Conservation (phyloP, 805 yeast species). For the Saccharomycopsis lassenensis region DNA sequence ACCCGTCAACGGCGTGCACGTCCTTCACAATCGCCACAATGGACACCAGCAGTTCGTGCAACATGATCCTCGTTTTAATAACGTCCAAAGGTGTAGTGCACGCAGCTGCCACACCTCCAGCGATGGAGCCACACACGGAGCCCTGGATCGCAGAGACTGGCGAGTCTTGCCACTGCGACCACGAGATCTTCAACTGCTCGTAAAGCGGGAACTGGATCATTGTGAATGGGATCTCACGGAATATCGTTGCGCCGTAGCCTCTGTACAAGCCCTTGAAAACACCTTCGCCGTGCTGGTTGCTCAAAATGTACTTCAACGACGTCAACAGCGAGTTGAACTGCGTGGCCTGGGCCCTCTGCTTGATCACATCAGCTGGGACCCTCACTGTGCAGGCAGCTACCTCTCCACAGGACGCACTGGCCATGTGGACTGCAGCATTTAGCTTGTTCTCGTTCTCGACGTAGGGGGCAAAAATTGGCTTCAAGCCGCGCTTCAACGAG, state of each 20-base stretch:
- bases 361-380: slow-evolving; percentile 94
- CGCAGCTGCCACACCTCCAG: slow-evolving; percentile 80
- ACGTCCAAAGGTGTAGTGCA: slow-evolving; percentile 74
- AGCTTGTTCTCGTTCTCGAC: slow-evolving; percentile 19
- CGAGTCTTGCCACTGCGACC: slow-evolving; percentile 31
- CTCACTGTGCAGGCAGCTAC: slow-evolving; percentile 86
- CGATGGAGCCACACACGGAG: slow-evolving; percentile 75
- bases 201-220: slow-evolving; percentile 91
- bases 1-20: slow-evolving; percentile 65
- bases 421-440: slow-evolving; percentile 53
- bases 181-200: slow-evolving; percentile 60
- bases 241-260: slow-evolving; percentile 87
- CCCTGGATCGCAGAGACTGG: slow-evolving; percentile 59
- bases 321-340: slow-evolving; percentile 42
- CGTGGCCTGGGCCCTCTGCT: slow-evolving; percentile 85
- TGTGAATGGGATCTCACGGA: slow-evolving; percentile 96
- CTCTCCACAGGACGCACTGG: slow-evolving; percentile 83
- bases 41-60: slow-evolving; percentile 38
- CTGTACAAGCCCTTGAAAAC: slow-evolving; percentile 68
- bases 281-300: slow-evolving; percentile 70
- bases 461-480: slow-evolving; percentile 25
- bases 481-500: slow-evolving; percentile 41
- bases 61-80: slow-evolving; percentile 78
- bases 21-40: slow-evolving; percentile 36
- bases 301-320: slow-evolving; percentile 52